Evolutionary conservation across 371 early-diverging fungal genomes (phyloP).

Genomic region (Rhizomucor miehei): DNA sequence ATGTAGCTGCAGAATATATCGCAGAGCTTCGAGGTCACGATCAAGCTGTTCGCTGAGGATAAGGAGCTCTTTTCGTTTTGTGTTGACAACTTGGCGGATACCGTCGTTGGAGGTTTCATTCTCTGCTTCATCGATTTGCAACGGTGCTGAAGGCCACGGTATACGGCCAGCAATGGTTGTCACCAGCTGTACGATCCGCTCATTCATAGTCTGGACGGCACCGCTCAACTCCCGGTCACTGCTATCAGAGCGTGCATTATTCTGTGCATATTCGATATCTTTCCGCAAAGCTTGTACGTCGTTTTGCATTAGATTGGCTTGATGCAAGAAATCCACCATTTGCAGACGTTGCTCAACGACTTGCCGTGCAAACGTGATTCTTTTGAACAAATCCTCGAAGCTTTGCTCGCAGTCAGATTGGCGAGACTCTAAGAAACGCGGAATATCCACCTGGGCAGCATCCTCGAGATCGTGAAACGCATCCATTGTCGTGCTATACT

Average conservation of each 20-base stretch:
- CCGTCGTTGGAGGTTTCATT: conserved; percentile 29
- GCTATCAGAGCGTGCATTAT: conserved; percentile 21
- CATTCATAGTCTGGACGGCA: conserved; percentile 36
- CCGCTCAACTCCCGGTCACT: conserved; percentile 37
- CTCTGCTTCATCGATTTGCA: conserved; percentile 22
- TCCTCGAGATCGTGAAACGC: conserved; percentile 46
- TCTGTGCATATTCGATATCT: conserved; percentile 23
- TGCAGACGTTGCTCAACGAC: conserved; percentile 46
- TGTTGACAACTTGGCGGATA: conserved; percentile 23
- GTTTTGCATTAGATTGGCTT: conserved; percentile 15
- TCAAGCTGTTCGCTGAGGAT: conserved; percentile 33
- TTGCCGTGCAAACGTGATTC: conserved; percentile 35
- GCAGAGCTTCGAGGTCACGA: conserved; percentile 22
- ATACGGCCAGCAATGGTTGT: conserved; percentile 32
- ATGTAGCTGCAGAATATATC: conserved; percentile 28
- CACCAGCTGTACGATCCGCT: conserved; percentile 33
- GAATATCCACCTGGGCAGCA: conserved; percentile 26
- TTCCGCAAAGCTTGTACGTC: conserved; percentile 14
- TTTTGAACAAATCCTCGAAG: conserved; percentile 33
- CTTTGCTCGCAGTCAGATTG: conserved; percentile 37
- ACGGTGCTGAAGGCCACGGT: conserved; percentile 26
- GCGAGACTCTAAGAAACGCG: conserved; percentile 32
- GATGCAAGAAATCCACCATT: conserved; percentile 43
- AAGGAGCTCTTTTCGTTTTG: conserved; percentile 25
- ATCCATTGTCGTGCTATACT: conserved; percentile 35